Base-by-base conservation (phyloP, 768 basidiomycete species). In the Heimioporus sp. region DNA sequence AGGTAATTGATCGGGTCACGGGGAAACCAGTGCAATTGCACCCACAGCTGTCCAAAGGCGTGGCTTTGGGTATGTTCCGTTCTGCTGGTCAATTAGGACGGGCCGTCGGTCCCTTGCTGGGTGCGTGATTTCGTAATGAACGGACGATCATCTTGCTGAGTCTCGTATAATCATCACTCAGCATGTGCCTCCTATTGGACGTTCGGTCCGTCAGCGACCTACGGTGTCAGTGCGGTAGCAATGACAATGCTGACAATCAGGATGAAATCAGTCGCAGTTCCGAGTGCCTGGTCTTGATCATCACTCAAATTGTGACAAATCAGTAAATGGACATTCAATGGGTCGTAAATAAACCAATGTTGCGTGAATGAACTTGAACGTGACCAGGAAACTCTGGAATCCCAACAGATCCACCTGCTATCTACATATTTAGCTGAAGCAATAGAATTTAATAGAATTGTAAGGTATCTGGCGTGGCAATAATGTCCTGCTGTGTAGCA, bases 21-120 rank as follows among this genome's bases (percentile, higher is more conserved):
- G 82, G 81, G 10, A 84, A 87, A 63, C 69, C 77, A 1, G 56
- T 67, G 10, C 71, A 74, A 55, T 76, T 79, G 56, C 81, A 87
- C 58, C 82, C 87, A 2, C 73, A 84, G 52, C 79, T 96, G 40
- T 83, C 86, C 6, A 91, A 93, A 65, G 96, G 93, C 19, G 80
- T 81, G 61, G 92, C 90, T 2, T 70, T 96, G 36, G 94, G 95
- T 31, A 63, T 79, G 52, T 97, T 96, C 72, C 82, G 95, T 47
- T 94, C 91, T 8, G 82, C 88, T n/a, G 96, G 96, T 17, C 96
- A 98, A 66, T 79, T 98, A 37, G 96, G 96, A 4, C 81, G 96
- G 51, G 95, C 96, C 5, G 75, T 97, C 35, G 96, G 96, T 0
- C 96, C 96, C 5, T 67, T 98, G 5, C 74, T 95, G n/a, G 92